A percentile compares a stretch with the other conserved stretches of the same genome.
These are phyloP conservation scores for Taphrina flavorubra DNA, from an alignment of 1,139 yeast genomes.

Conservation along the genomic window DNA sequence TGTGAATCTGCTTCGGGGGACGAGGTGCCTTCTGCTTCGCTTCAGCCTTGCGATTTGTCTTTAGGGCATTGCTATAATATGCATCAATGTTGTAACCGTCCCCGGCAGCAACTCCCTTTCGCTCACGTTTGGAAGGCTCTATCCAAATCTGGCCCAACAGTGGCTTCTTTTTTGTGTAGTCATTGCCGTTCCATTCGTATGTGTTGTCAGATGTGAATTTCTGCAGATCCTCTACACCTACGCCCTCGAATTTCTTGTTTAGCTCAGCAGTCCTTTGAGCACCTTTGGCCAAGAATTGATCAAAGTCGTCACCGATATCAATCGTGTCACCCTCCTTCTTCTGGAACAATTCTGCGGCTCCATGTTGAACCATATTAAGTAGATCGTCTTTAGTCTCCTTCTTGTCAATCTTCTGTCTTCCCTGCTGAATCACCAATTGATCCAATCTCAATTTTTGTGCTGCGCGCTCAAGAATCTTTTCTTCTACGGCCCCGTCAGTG, in stretches of 20 bases:
- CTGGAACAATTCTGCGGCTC: constrained; percentile 83
- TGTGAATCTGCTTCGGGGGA: constrained; percentile 53
- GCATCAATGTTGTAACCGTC: constrained; percentile 86
- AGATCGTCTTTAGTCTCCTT: constrained; percentile 78
- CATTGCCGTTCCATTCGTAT: constrained; percentile 96
- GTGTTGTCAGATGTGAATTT: constrained; percentile 89
- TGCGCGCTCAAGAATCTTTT: constrained; percentile 92
- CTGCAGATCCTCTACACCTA: constrained; percentile 91
- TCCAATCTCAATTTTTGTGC: constrained; percentile 91
- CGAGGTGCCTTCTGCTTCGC: constrained; percentile 56
- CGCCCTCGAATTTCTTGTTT: constrained; percentile 76
- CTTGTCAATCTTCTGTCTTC: constrained; percentile 63
- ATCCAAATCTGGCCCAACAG: constrained; percentile 67
- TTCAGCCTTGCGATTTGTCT: constrained; percentile 50
- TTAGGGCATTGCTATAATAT: constrained; percentile 80
- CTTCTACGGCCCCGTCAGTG: constrained; percentile 95
- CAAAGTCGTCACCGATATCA: constrained; percentile 72
- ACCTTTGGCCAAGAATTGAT: constrained; percentile 74
- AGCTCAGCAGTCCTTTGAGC: constrained; percentile 78
- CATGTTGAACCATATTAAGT: constrained; percentile 94
- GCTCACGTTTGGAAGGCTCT: constrained; percentile 85
- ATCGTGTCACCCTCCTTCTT: constrained; percentile 51
- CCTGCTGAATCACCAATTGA: constrained; percentile 95
- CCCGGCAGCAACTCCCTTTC: constrained; percentile 62
- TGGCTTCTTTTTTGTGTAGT: constrained; percentile 70